Evolutionary conservation across 1,284 basidiomycete species (phyloP), one percentile per base, ranked within the genome.

Genomic region (Vanrija pseudolonga): DNA sequence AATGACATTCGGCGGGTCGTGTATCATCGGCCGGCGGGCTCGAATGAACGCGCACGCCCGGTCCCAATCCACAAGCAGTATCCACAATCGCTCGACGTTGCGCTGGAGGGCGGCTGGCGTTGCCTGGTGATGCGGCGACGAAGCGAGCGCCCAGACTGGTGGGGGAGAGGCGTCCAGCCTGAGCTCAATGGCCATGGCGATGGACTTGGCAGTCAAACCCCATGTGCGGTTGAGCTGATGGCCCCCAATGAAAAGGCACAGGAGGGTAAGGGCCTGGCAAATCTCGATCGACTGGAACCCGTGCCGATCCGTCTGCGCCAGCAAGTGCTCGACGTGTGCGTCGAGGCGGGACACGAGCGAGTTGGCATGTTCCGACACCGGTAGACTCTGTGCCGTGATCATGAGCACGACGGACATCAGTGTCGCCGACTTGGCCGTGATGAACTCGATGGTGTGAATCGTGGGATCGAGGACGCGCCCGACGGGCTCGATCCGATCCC

Each of bases 271-370:
- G 7, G 45, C 56, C 32, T 60, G 61, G 50, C 58, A 60, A n/a
- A 63, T 58, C 40, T 63, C 61, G 2, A 63, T 12, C 11, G 58
- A 60, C 47, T 63, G 47, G 19, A 51, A 45, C 6, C 58, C 56
- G 9, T 44, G 44, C 37, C 49, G 56, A 23, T 41, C 28, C 1
- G 53, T 47, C 26, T 51, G 51, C 0, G 45, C 36, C 4, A 51
- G 43, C 18, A 63, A 54, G 18, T 28, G n/a, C 22, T 63, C 61
- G n/a, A 60, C n/a, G 37, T 63, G 58, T 17, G 32, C 32, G 20
- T 60, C 59, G 5, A 63, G 54, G 6, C 54, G 32, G 3, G 56
- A 39, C 1, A 60, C 58, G 1, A 63, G 51, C 6, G 56, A 51
- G 4, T 37, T 43, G 2, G 56, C 55, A 36, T 63, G 61, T 0